Evolutionary conservation across 768 basidiomycete genomes (phyloP).

Genomic region (Leccinum disarticulatum): DNA sequence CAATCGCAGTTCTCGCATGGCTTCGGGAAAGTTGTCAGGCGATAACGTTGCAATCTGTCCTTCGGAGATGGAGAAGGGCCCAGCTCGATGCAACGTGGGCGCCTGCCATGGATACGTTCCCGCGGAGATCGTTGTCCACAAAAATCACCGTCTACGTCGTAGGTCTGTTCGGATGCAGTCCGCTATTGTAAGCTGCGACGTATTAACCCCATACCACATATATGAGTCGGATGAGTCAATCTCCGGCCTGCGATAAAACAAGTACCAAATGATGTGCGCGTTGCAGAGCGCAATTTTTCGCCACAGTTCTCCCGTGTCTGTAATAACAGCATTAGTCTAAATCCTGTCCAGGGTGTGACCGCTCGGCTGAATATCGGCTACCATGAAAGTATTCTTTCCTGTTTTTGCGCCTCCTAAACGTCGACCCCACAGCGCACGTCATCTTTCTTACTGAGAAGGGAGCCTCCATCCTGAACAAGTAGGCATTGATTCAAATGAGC

Average conservation of each 20-base stretch:
- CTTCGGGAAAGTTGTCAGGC: conserved; percentile 13
- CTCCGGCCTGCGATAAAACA: conserved; percentile 20
- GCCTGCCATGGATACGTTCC: conserved; percentile 32
- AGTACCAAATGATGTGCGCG: conserved; percentile 5
- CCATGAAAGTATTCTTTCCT: neutral
- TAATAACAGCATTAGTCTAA: neutral
- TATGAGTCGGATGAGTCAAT: conserved; percentile 14
- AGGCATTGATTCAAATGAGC: neutral
- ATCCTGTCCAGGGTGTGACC: neutral
- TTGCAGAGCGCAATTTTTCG: neutral
- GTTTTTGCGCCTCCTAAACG: conserved; percentile 18
- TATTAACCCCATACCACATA: conserved; percentile 20
- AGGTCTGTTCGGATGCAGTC: conserved; percentile 12
- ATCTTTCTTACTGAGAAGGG: conserved; percentile 7
- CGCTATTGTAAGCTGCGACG: conserved; percentile 12
- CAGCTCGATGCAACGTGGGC: conserved; percentile 25
- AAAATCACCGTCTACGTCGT: conserved; percentile 7
- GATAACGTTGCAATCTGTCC: conserved; percentile 24
- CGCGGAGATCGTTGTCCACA: conserved; percentile 28
- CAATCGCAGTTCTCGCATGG: conserved; percentile 13
- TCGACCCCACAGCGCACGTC: conserved; percentile 25
- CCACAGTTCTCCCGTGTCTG: neutral
- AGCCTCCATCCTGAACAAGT: conserved; percentile 9
- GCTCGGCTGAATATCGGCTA: neutral
- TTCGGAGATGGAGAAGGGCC: conserved; percentile 19